phyloP scores from a whole-genome alignment of 2,329 filamentous ascomycete species.

The Xylaria sp. region DNA sequence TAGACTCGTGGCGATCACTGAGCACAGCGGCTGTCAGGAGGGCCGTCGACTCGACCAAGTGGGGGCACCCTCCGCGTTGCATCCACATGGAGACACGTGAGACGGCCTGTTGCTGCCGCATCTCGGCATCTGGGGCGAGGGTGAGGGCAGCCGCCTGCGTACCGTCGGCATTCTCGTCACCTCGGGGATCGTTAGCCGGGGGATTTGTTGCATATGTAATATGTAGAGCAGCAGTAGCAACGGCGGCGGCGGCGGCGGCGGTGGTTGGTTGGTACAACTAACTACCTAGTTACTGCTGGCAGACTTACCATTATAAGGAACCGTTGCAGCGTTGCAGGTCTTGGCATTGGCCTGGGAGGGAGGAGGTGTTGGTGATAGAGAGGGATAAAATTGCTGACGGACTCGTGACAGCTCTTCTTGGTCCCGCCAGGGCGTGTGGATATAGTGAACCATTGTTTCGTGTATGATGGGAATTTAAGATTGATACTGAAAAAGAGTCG shows the following conservation, averaged over 20 bases:
- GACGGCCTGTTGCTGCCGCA: constrained; percentile 59
- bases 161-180: constrained; percentile 28
- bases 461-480: constrained; percentile 15
- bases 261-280: background rate
- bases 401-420: constrained; percentile 72
- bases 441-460: constrained; percentile 71
- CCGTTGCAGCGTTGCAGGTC: constrained; percentile 24
- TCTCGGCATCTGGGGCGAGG: constrained; percentile 29
- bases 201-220: constrained; percentile 3
- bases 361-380: constrained; percentile 26
- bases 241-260: constrained; percentile 10
- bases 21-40: constrained; percentile 75
- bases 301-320: constrained; percentile 24
- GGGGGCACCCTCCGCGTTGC: constrained; percentile 77
- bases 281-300: background rate
- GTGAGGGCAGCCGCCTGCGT: constrained; percentile 10
- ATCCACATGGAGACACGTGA: constrained; percentile 74
- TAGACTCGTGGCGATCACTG: constrained; percentile 62
- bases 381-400: constrained; percentile 70
- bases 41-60: constrained; percentile 82
- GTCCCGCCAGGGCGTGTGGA: constrained; percentile 78
- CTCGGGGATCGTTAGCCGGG: constrained; percentile 31
- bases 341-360: constrained; percentile 27
- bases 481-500: constrained; percentile 14
- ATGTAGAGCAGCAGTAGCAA: constrained; percentile 25